phyloP scores from a whole-genome alignment of 148 eudicot genomes.

The Heliamphora exappendiculata region DNA sequence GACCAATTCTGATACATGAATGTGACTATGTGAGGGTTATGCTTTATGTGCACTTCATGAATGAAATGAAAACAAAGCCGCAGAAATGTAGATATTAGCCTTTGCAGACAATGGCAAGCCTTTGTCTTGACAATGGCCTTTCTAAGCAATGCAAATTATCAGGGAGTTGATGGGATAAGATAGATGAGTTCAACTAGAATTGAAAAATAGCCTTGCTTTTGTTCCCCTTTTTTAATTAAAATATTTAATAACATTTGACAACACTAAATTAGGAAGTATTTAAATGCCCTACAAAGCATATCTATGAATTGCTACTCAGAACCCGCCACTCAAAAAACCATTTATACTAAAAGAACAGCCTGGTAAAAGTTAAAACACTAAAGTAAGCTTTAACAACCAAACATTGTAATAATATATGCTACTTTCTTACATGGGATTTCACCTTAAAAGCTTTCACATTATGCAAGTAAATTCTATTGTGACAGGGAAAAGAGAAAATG shows the following conservation, averaged over 20 bases:
- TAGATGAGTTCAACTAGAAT: background rate
- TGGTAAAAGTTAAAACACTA: background rate
- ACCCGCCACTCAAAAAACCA: background rate
- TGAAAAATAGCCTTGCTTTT: background rate
- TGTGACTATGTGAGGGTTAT: background rate
- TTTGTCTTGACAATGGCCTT: background rate
- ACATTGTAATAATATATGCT: background rate
- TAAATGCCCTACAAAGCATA: too few species aligned
- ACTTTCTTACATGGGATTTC: background rate
- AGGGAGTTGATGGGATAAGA: background rate
- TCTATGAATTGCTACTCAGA: too few species aligned
- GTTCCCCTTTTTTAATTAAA: background rate
- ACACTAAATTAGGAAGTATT: background rate
- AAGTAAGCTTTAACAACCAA: background rate
- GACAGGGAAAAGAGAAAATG: background rate
- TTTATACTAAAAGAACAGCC: background rate
- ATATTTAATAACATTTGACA: background rate
- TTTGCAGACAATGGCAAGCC: background rate
- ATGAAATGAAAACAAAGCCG: background rate
- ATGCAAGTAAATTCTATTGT: background rate
- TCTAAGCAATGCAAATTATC: background rate
- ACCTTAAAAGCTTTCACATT: background rate
- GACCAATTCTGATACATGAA: background rate
- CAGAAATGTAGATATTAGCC: background rate
- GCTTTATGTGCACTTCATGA: background rate